phyloP scores from a whole-genome alignment of 371 early-diverging fungal genomes.

The Lichtheimia corymbifera region DNA sequence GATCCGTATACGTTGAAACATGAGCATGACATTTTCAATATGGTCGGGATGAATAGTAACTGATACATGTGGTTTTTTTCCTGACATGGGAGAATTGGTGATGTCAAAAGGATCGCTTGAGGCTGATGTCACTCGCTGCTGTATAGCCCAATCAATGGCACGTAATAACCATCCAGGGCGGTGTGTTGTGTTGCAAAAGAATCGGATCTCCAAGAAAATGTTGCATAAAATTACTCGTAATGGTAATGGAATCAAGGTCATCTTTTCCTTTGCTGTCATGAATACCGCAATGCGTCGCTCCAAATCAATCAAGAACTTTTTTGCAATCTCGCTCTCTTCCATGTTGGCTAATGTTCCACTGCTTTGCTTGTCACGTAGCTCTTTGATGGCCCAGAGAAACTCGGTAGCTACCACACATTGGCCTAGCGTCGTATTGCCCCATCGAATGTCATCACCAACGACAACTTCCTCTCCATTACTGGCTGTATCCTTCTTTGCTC shows the following conservation, averaged over 20 bases:
- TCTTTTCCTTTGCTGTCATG: constrained; percentile 61
- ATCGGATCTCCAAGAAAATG: constrained; percentile 58
- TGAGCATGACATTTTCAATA: constrained; percentile 35
- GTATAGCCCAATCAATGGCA: constrained; percentile 56
- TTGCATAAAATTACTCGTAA: constrained; percentile 57
- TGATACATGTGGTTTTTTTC: background rate
- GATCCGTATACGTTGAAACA: constrained; percentile 40
- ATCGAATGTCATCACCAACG: constrained; percentile 16
- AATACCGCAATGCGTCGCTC: constrained; percentile 61
- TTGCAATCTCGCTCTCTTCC: constrained; percentile 62
- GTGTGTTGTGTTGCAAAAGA: constrained; percentile 66
- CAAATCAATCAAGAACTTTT: constrained; percentile 66
- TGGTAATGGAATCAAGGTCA: constrained; percentile 52
- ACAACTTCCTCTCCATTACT: background rate
- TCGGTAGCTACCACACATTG: constrained; percentile 62
- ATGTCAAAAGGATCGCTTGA: constrained; percentile 17
- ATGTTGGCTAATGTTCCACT: constrained; percentile 32
- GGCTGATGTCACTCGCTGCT: constrained; percentile 25
- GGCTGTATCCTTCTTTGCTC: constrained; percentile 19
- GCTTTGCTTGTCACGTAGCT: constrained; percentile 37
- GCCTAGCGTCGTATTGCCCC: constrained; percentile 65
- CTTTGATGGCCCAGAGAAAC: constrained; percentile 59
- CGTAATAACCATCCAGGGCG: constrained; percentile 64
- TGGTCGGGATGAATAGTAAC: constrained; percentile 11
- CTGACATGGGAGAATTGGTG: constrained; percentile 1